Conservation (phyloP, 1,284 basidiomycete genomes). For the Boletus sp. region DNA sequence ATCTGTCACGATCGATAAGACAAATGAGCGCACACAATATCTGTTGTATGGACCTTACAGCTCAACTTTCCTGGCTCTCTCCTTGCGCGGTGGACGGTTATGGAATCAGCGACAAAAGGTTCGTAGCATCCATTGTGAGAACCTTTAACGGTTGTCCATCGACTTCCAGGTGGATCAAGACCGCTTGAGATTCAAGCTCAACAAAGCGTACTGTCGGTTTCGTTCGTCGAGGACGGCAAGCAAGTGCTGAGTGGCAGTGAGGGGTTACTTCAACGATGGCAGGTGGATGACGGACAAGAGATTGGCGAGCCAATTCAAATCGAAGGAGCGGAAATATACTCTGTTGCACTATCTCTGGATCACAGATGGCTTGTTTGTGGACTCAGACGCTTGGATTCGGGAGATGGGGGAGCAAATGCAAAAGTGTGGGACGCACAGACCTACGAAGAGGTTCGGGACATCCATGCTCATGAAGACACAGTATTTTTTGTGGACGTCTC, state of each 20-base stretch:
- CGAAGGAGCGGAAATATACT: background rate
- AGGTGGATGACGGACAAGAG: background rate
- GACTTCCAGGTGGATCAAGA: background rate
- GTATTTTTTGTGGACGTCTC: constrained; percentile 1
- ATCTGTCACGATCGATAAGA: too few species aligned
- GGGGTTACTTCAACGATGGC: background rate
- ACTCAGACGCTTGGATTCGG: background rate
- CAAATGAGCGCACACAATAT: too few species aligned
- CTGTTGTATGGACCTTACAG: too few species aligned
- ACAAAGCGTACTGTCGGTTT: background rate
- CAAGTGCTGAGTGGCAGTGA: background rate
- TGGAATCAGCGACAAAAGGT: background rate
- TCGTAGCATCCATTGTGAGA: background rate
- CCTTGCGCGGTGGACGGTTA: too few species aligned
- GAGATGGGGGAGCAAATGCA: background rate
- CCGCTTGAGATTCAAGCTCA: background rate
- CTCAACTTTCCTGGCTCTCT: too few species aligned
- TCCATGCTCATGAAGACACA: too few species aligned
- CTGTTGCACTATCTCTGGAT: background rate
- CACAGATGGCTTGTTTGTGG: background rate
- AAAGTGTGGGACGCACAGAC: constrained; percentile 5
- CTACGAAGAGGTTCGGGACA: background rate
- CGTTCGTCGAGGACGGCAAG: background rate
- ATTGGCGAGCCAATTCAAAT: background rate
- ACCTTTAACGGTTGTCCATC: background rate